Conservation (phyloP, 2,329 filamentous ascomycete genomes). For the Fusarium sp. region DNA sequence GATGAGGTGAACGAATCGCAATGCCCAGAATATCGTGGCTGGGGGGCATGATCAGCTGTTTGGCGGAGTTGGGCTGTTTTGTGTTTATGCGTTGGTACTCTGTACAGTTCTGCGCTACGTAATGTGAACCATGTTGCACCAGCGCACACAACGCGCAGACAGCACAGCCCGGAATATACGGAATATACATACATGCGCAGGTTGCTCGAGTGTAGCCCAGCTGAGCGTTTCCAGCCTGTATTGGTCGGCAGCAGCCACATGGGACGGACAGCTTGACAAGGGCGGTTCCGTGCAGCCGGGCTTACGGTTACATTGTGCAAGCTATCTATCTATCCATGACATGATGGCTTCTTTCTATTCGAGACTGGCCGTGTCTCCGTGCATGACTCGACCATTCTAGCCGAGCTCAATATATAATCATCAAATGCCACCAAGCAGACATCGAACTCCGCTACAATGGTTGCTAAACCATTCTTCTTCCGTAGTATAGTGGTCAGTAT, state of each 20-base stretch:
- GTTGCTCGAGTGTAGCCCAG: too few species aligned
- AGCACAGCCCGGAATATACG: too few species aligned
- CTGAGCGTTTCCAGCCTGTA: background rate
- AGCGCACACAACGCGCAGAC: too few species aligned
- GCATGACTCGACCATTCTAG: too few species aligned
- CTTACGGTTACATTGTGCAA: background rate
- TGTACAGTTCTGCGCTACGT: background rate
- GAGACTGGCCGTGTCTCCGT: too few species aligned
- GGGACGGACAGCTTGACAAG: constrained; percentile 9
- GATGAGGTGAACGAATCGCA: constrained; percentile 14
- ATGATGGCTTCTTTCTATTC: too few species aligned
- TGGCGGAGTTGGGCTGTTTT: constrained; percentile 1
- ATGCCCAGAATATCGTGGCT: constrained; percentile 13
- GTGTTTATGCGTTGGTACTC: constrained; percentile 22
- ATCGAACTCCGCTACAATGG: constrained; percentile 27
- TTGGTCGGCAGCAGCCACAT: constrained; percentile 1
- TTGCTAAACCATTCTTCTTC: constrained; percentile 22
- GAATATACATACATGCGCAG: too few species aligned
- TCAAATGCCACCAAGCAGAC: too few species aligned
- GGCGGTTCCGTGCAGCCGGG: background rate
- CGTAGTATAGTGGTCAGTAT: constrained; percentile 34
- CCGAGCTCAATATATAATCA: background rate
- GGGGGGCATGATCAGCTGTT: constrained; percentile 1
- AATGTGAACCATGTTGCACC: background rate
- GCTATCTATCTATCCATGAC: too few species aligned